A percentile compares a stretch with the other conserved stretches of the same genome.
These are phyloP conservation scores for Pseudocercospora fijiensis DNA, from an alignment of 2,329 filamentous ascomycete genomes.

Conservation along the genomic window DNA sequence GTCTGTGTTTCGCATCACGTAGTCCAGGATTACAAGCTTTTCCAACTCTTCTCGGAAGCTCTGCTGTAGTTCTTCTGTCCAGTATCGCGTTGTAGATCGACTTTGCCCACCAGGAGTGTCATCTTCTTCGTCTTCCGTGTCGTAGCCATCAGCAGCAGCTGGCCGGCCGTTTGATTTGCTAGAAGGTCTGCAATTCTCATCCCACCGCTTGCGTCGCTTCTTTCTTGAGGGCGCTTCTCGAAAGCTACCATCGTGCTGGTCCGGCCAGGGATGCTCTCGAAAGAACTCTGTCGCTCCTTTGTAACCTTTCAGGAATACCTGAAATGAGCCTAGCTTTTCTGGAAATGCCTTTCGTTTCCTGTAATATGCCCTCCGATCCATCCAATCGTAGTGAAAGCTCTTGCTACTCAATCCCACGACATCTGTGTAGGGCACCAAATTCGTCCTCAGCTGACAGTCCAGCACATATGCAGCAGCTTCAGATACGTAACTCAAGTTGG, in stretches of 20 bases:
- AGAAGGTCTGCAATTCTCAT: conserved; percentile 73
- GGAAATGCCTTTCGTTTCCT: conserved; percentile 84
- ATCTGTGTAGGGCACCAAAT: conserved; percentile 94
- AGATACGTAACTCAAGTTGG: conserved; percentile 95
- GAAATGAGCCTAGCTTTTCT: conserved; percentile 90
- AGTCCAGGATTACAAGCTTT: conserved; percentile 94
- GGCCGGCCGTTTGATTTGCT: conserved; percentile 40
- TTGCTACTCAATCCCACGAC: conserved; percentile 93
- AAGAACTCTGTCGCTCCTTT: conserved; percentile 96
- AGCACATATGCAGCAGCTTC: conserved; percentile 96
- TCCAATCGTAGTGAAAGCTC: conserved; percentile 97
- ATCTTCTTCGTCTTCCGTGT: conserved; percentile 35
- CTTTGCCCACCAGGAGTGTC: conserved; percentile 35
- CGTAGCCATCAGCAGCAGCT: conserved; percentile 46
- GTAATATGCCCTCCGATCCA: conserved; percentile 86
- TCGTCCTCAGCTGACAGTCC: conserved; percentile 82
- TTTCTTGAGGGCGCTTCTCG: conserved; percentile 64
- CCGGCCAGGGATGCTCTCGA: conserved; percentile 93
- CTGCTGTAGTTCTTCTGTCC: conserved; percentile 86
- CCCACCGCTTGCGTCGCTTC: conserved; percentile 69
- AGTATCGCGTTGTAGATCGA: conserved; percentile 62
- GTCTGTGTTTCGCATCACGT: conserved; percentile 99
- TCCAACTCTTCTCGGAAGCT: conserved; percentile 93
- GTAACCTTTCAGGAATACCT: conserved; percentile 94
- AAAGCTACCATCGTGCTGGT: conserved; percentile 72